Evolutionary conservation across 2,329 filamentous ascomycete species (phyloP), one percentile per base, ranked within the genome.

Genomic region (Lojkania enalia): DNA sequence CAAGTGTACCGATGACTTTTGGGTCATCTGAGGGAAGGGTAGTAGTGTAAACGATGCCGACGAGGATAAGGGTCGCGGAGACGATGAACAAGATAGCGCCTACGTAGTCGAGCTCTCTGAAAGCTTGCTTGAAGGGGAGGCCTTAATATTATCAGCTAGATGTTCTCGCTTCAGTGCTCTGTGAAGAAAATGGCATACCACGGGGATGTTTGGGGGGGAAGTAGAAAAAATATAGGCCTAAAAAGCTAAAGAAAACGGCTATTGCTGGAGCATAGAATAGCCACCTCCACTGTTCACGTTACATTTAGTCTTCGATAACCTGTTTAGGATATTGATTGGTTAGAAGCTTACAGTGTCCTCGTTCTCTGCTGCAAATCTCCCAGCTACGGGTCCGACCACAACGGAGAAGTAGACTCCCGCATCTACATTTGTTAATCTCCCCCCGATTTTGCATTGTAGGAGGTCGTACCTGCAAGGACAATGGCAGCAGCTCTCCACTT

Each of bases 191-290:
- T n/a, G n/a, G n/a, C 46, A 14, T 39, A 44, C 49, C 69, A 47
- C 60, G 60, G 35, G 71, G 72, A 48, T 72, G 71, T 29, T 63
- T 63, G 1, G 71, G 72, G 5, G 72, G 71, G 40, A 63, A 69
- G 54, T 73, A 74, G 33, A 67, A 59, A 42, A 76, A 57, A 35
- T 65, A 67, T 2, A 77, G 61, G 0, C 74, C 74, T 5, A 71
- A 31, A 48, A 75, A 74, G 3, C 72, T 77, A 16, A 76, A 63
- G 31, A 71, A 68, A 29, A 73, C 69, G 20, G 66, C 64, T 32
- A 76, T 73, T 11, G 74, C 70, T 1, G 71, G 67, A 0, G 57
- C 67, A 47, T 73, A 76, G 54, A 76, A 78, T 29, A 76, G 69
- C 70, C 72, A 76, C 31, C 68, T 57, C 75, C 75, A 77, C n/a